Percentiles rank a stretch among this genome's conserved stretches.
Conservation (phyloP, 169 alveolate species). For the Eimeria zaria region DNA sequence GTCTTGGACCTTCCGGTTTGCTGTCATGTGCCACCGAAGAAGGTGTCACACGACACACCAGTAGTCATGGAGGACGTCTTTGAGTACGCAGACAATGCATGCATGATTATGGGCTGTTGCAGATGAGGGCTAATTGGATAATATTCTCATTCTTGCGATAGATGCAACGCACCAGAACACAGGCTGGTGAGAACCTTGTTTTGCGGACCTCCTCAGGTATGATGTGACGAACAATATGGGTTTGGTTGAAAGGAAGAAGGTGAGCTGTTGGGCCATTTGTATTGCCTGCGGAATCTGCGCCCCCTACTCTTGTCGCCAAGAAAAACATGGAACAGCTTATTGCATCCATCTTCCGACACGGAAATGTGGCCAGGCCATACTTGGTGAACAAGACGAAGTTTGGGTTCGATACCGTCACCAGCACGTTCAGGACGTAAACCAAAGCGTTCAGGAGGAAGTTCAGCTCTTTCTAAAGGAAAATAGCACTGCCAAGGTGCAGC, state of each 20-base stretch:
- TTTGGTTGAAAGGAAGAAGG: constrained; percentile 70
- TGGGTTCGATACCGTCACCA: constrained; percentile 85
- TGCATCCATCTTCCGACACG: neutral
- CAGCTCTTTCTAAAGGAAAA: constrained; percentile 76
- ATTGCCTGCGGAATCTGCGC: neutral
- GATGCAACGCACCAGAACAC: neutral
- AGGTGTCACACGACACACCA: neutral
- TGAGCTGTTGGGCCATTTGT: neutral
- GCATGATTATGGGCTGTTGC: neutral
- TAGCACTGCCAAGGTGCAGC: constrained; percentile 78
- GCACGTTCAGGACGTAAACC: constrained; percentile 81
- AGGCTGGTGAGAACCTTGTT: neutral
- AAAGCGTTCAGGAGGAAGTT: constrained; percentile 78
- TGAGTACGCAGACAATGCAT: constrained; percentile 32
- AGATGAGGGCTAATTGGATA: neutral
- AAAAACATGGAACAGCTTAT: neutral
- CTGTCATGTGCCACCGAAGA: constrained; percentile 4
- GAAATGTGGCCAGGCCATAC: constrained; percentile 60
- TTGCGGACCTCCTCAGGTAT: constrained; percentile 48
- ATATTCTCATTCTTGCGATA: neutral
- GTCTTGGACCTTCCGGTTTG: constrained; percentile 78
- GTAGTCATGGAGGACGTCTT: constrained; percentile 42
- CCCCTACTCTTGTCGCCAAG: neutral
- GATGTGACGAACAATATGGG: constrained; percentile 60
- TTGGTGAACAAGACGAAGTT: constrained; percentile 84